These are phyloP conservation scores for Salix viminalis DNA, from an alignment of 345 rosid genomes.

Conservation along the genomic window DNA sequence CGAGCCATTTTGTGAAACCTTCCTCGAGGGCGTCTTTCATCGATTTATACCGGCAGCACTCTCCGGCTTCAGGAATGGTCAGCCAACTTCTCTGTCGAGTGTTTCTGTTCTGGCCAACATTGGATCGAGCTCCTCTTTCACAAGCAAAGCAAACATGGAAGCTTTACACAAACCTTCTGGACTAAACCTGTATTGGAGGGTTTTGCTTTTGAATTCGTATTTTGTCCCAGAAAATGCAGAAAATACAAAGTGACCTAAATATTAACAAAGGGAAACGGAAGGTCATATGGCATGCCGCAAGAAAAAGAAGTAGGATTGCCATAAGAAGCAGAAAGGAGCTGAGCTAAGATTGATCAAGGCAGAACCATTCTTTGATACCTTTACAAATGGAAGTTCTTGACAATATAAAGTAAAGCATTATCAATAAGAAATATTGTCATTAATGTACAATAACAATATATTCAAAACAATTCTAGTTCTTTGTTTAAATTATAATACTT, in stretches of 20 bases:
- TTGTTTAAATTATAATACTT: neutral
- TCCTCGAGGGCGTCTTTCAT: slow-evolving; percentile 42
- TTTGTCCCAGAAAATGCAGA: slow-evolving; percentile 37
- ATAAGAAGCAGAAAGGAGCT: too few relatives aligned
- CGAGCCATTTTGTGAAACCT: slow-evolving; percentile 33
- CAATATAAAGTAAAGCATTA: neutral
- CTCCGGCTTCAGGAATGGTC: slow-evolving; percentile 33
- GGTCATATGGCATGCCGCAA: neutral
- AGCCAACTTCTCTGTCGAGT: slow-evolving; percentile 41
- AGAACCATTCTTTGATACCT: too few relatives aligned
- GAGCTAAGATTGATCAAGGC: too few relatives aligned
- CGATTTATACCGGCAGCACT: slow-evolving; percentile 41
- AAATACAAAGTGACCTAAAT: neutral
- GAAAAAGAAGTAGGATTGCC: too few relatives aligned
- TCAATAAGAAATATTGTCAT: neutral
- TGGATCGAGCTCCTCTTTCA: slow-evolving; percentile 38
- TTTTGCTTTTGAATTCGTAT: slow-evolving; percentile 44
- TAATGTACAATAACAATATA: neutral
- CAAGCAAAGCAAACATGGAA: slow-evolving; percentile 39
- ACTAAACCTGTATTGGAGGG: slow-evolving; percentile 32
- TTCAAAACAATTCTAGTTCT: neutral
- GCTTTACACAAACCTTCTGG: slow-evolving; percentile 48
- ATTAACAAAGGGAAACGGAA: neutral
- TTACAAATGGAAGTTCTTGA: neutral
- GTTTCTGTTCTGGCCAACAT: slow-evolving; percentile 50